These are phyloP conservation scores for Sarocladium oryzae DNA, from an alignment of 2,329 filamentous ascomycete species.

Conservation along the genomic window DNA sequence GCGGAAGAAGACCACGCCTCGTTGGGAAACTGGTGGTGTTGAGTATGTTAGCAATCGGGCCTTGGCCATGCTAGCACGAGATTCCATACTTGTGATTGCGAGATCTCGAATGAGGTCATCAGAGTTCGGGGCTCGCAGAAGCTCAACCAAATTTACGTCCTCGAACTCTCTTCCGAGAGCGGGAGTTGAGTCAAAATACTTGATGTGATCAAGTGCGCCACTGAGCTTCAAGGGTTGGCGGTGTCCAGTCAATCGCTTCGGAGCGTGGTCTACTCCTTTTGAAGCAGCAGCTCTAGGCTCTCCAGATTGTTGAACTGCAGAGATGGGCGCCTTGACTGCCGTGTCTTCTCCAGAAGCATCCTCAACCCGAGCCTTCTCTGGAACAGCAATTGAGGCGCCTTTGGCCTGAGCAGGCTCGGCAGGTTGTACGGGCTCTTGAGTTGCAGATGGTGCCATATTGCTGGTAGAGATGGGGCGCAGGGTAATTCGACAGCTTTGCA, in stretches of 20 bases:
- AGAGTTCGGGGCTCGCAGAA: slow-evolving; percentile 52
- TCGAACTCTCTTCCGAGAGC: slow-evolving; percentile 54
- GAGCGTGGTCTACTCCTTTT: background rate
- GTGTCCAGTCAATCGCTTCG: slow-evolving; percentile 6
- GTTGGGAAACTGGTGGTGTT: slow-evolving; percentile 47
- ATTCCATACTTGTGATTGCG: slow-evolving; percentile 55
- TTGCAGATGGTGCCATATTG: slow-evolving; percentile 2
- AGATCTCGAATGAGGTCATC: slow-evolving; percentile 60
- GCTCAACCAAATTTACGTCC: slow-evolving; percentile 52
- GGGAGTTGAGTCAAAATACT: slow-evolving; percentile 40
- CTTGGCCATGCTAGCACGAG: background rate
- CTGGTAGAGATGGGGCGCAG: too few relatives aligned
- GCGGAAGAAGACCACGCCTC: slow-evolving; percentile 66
- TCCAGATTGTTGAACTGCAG: background rate
- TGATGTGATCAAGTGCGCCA: slow-evolving; percentile 43
- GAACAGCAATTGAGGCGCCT: too few relatives aligned
- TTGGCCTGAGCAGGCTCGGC: background rate
- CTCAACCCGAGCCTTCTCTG: too few relatives aligned
- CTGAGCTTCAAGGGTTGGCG: slow-evolving; percentile 37
- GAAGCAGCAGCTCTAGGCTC: background rate
- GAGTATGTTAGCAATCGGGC: background rate
- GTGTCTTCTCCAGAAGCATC: background rate
- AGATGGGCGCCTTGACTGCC: background rate
- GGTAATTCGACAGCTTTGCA: too few relatives aligned
- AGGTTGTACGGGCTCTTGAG: background rate